These are phyloP conservation scores for Akebia trifoliata DNA, from an alignment of 164 flowering plant genomes.

Conservation along the genomic window DNA sequence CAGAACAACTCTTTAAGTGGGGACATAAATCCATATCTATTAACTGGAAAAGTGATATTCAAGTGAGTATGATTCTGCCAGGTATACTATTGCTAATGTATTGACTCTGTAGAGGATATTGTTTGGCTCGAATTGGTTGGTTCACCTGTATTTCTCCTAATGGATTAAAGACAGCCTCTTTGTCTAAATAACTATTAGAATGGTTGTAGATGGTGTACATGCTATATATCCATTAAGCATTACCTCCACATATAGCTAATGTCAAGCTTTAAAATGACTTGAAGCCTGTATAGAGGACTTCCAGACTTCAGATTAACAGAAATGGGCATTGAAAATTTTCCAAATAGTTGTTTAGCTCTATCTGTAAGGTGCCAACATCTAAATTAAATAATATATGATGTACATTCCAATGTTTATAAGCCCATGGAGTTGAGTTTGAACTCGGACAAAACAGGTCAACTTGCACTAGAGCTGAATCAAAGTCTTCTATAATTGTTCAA, in stretches of 20 bases:
- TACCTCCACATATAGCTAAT: not conserved
- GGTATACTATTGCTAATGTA: not conserved
- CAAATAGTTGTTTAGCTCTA: too few relatives aligned
- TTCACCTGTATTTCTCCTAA: not conserved
- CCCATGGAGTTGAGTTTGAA: not conserved
- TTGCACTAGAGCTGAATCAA: not conserved
- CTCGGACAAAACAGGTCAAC: not conserved
- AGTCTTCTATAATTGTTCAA: not conserved
- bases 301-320: too few relatives aligned
- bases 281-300: too few relatives aligned
- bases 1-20: conserved; percentile 85
- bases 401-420: not conserved
- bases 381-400: not conserved
- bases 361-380: too few relatives aligned
- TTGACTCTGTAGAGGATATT: not conserved
- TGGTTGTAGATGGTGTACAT: not conserved
- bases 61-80: conserved; percentile 43
- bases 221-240: not conserved
- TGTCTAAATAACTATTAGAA: not conserved
- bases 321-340: too few relatives aligned
- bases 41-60: conserved; percentile 45
- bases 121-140: not conserved
- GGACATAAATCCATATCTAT: conserved; percentile 49
- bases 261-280: not conserved
- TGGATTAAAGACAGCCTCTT: too few relatives aligned